Evolutionary conservation across 2,329 filamentous ascomycete species (phyloP), one percentile per base, ranked within the genome.

Genomic region (Sarocladium kiliense): DNA sequence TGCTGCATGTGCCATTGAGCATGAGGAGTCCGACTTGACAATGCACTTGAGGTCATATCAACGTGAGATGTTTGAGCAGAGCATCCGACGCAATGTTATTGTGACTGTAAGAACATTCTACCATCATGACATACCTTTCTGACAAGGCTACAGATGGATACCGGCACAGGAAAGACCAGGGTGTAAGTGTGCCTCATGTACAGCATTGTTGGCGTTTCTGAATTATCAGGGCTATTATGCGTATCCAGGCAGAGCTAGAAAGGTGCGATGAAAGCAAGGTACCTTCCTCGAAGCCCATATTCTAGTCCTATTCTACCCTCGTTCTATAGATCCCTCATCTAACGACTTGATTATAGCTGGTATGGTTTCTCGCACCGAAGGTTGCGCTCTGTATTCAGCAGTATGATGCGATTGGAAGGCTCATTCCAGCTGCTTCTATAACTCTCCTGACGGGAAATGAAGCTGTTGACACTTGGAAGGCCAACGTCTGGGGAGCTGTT

Each of bases 341-440:
- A n/a, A n/a, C n/a, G n/a, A n/a, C n/a, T n/a, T n/a, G n/a, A n/a
- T 9, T 4, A 12, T 54, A 84, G 83, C 66, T 84, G 3, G 74
- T 89, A 10, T 93, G 89, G 89, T 90, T 92, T 61, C 71, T 90
- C 39, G 81, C 85, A 0, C 87, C 88, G 0, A 91, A 86, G 0
- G 79, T 89, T 3, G 73, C 80, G 1, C 74, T 93, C 1, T 87
- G 85, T 56, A 63, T 73, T 5, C 89, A 93, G 61, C 89, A 92
- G 63, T 74, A 76, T 61, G 69, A 74, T 2, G 81, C 84, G 19
- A 77, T 93, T 50, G 69, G 73, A 10, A 66, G 75, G 1, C 83
- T 89, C 56, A 79, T 89, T 2, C 78, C 81, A 1, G 75, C 75
- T 0, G 77, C 83, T 32, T 77, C 82, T 21, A 77, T 84, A 34